phyloP scores from a whole-genome alignment of 192 early-diverging fungal genomes.

The Coemansia sp. region DNA sequence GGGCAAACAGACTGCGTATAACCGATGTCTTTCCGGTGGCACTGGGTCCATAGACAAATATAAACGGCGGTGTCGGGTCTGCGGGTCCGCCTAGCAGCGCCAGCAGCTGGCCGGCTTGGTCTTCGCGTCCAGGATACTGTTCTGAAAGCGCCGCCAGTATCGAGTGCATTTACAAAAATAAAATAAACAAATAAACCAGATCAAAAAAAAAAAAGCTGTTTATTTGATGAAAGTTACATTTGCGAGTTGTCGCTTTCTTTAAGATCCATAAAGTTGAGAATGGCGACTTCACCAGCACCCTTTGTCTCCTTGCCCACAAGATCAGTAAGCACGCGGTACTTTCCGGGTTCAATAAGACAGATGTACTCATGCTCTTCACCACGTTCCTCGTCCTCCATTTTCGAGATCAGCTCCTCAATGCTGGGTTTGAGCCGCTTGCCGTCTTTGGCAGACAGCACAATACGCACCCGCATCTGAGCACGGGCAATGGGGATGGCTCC shows the following conservation, averaged over 20 bases:
- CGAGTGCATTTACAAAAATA: not conserved
- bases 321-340: constrained; percentile 82
- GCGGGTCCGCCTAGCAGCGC: constrained; percentile 32
- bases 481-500: constrained; percentile 86
- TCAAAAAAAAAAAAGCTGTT: constrained; percentile 2
- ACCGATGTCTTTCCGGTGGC: constrained; percentile 63
- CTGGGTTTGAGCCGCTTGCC: constrained; percentile 84
- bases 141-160: not conserved
- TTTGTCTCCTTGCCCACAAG: constrained; percentile 80
- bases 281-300: constrained; percentile 85
- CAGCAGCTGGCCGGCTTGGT: constrained; percentile 37
- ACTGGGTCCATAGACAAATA: constrained; percentile 59
- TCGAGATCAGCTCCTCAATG: constrained; percentile 65
- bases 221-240: constrained; percentile 44
- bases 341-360: constrained; percentile 86
- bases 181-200: not conserved
- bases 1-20: constrained; percentile 29
- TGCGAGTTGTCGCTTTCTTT: constrained; percentile 64
- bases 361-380: constrained; percentile 42
- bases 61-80: constrained; percentile 42
- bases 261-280: constrained; percentile 75
- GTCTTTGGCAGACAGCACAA: constrained; percentile 81
- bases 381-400: constrained; percentile 73
- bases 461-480: constrained; percentile 88
- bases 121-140: constrained; percentile 30